Conservation (phyloP, 2,329 filamentous ascomycete genomes). For the Iodosphaeria phyllophila region DNA sequence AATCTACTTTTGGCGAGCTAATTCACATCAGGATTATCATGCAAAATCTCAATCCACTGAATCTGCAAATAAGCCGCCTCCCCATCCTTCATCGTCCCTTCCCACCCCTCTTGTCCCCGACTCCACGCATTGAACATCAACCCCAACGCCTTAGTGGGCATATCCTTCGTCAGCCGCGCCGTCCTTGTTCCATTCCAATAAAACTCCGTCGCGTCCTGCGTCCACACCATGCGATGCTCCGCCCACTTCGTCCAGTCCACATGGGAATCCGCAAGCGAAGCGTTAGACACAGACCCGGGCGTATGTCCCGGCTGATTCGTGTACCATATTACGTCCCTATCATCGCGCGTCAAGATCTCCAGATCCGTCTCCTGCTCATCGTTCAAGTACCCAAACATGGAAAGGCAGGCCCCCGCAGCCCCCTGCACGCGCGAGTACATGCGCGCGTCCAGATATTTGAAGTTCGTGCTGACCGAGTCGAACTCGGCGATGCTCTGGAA, state of each 20-base stretch:
- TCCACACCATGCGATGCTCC: conserved; percentile 42
- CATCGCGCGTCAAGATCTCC: conserved; percentile 29
- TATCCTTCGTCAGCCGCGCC: conserved; percentile 32
- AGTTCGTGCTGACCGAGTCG: conserved; percentile 16
- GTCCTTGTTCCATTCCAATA: conserved; percentile 31
- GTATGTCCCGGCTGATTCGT: conserved; percentile 37
- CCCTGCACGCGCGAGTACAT: conserved; percentile 31
- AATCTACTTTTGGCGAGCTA: no score
- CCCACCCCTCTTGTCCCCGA: conserved; percentile 40
- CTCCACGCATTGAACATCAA: conserved; percentile 43
- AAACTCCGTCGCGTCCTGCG: conserved; percentile 32
- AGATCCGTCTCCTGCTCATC: conserved; percentile 33
- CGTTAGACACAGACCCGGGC: conserved; percentile 19
- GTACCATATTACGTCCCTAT: conserved; percentile 26
- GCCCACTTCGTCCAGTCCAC: conserved; percentile 33
- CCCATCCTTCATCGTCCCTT: conserved; percentile 33
- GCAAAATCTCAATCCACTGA: conserved; percentile 44
- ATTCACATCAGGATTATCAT: no score
- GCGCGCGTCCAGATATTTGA: conserved; percentile 22
- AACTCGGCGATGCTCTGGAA: conserved; percentile 32
- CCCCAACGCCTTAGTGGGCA: conserved; percentile 28
- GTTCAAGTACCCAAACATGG: conserved; percentile 31
- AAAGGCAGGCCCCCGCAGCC: conserved; percentile 25
- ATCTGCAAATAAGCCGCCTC: conserved; percentile 35
- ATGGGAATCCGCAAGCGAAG: conserved; percentile 27